Percentiles rank a stretch among this genome's conserved stretches.
Evolutionary conservation across 352 stramenopile genomes (phyloP).

Genomic region (Pythium rhizo-oryzae): DNA sequence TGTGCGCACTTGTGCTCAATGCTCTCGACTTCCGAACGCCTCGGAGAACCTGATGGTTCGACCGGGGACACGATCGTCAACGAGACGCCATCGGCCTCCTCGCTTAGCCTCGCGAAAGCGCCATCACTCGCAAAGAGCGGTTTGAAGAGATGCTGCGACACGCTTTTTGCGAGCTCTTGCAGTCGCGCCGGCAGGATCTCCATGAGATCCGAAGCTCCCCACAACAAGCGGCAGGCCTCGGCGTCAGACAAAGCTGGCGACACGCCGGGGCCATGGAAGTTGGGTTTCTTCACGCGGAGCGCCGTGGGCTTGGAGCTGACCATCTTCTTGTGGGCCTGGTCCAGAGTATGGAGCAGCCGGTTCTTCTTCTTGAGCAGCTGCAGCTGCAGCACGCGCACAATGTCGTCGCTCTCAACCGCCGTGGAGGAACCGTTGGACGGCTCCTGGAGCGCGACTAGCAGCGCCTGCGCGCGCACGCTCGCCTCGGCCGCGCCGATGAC

Average conservation of each 20-base stretch:
- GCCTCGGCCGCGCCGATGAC: constrained; percentile 53
- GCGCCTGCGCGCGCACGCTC: constrained; percentile 38
- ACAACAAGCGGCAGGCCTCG: constrained; percentile 40
- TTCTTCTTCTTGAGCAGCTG: constrained; percentile 63
- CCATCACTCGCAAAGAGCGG: constrained; percentile 40
- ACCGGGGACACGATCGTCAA: constrained; percentile 28
- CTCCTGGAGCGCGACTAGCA: constrained; percentile 35
- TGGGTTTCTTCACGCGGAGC: constrained; percentile 34
- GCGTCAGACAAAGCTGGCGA: background rate
- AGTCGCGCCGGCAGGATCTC: constrained; percentile 43
- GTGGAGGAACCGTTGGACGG: background rate
- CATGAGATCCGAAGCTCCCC: constrained; percentile 57
- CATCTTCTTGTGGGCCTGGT: constrained; percentile 46
- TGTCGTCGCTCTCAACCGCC: constrained; percentile 26
- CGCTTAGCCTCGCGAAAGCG: constrained; percentile 30
- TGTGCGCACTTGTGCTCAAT: constrained; percentile 32
- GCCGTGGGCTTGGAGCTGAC: constrained; percentile 44
- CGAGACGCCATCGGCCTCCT: constrained; percentile 26
- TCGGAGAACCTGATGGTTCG: background rate
- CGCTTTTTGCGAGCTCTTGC: constrained; percentile 58
- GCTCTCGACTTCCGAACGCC: constrained; percentile 16
- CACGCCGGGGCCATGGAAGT: background rate
- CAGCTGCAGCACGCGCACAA: constrained; percentile 46
- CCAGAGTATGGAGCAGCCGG: constrained; percentile 47
- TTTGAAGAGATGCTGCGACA: constrained; percentile 54